phyloP scores from a whole-genome alignment of 1,139 yeast species.

The Arxiozyma bovina region DNA sequence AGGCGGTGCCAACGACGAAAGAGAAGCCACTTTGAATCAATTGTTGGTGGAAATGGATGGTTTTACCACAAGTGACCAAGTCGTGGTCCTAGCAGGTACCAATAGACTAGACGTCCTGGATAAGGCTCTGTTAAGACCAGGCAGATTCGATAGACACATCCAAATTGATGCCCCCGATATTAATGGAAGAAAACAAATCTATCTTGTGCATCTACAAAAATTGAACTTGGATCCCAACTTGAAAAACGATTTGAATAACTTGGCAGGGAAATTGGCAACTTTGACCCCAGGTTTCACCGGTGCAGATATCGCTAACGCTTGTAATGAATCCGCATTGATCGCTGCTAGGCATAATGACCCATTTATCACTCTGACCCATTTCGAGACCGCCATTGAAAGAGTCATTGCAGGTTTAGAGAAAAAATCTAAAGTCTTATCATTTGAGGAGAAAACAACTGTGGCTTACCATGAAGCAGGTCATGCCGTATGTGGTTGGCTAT shows the following conservation, averaged over 20 bases:
- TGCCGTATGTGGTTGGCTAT: slow-evolving; percentile 95
- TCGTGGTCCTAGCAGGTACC: slow-evolving; percentile 98
- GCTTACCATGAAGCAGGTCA: slow-evolving; percentile 99
- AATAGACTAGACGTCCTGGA: slow-evolving; percentile 91
- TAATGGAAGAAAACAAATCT: slow-evolving; percentile 87
- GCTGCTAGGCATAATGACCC: slow-evolving; percentile 79
- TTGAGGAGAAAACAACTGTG: slow-evolving; percentile 73
- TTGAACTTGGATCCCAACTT: slow-evolving; percentile 39
- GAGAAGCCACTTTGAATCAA: slow-evolving; percentile 93
- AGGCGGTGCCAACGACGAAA: slow-evolving; percentile 88
- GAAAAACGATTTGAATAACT: slow-evolving; percentile 35
- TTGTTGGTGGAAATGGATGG: slow-evolving; percentile 97
- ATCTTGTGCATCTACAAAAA: slow-evolving; percentile 70
- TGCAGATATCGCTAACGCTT: slow-evolving; percentile 94
- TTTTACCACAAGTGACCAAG: slow-evolving; percentile 79
- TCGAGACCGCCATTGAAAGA: slow-evolving; percentile 93
- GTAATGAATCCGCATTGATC: slow-evolving; percentile 93
- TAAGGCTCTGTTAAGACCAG: slow-evolving; percentile 89
- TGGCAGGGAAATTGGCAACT: slow-evolving; percentile 85
- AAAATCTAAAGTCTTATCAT: slow-evolving; percentile 71
- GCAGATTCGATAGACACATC: slow-evolving; percentile 92
- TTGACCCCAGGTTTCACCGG: slow-evolving; percentile 97
- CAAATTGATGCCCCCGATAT: slow-evolving; percentile 87
- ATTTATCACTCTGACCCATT: slow-evolving; percentile 65
- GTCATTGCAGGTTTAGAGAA: slow-evolving; percentile 94